Conservation (phyloP, 768 basidiomycete species). For the Agaricus blazei region DNA sequence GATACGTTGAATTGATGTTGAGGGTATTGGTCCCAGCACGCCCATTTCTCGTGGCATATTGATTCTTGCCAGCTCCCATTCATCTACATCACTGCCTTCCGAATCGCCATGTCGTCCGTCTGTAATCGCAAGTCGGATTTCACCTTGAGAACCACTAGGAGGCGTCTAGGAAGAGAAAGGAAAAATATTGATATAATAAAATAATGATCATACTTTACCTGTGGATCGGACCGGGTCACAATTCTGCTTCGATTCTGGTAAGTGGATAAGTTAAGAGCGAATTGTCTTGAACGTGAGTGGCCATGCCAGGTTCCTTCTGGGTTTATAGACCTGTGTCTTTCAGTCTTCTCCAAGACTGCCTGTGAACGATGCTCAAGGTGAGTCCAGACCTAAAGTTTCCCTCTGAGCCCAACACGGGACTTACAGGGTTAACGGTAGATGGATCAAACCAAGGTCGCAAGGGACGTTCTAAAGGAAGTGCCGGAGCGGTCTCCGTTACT, state of each 20-base stretch:
- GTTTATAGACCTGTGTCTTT: background rate
- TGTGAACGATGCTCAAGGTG: background rate
- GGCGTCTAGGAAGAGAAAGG: slow-evolving; percentile 4
- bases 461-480: background rate
- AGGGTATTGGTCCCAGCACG: slow-evolving; percentile 1
- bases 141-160: background rate
- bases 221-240: background rate
- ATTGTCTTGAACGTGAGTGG: background rate
- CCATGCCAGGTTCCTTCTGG: slow-evolving; percentile 9
- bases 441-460: slow-evolving; percentile 1
- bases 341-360: background rate
- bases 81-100: background rate
- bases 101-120: background rate
- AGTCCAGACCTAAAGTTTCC: background rate
- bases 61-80: background rate
- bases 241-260: background rate
- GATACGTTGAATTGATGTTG: slow-evolving; percentile 6
- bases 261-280: background rate
- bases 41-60: slow-evolving; percentile 2
- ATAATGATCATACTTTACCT: background rate
- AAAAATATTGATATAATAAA: background rate
- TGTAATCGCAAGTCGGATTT: background rate
- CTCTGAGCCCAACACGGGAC: background rate
- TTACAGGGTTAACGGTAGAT: slow-evolving; percentile 2
- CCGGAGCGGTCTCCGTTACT: background rate